Percentiles rank a stretch among this genome's conserved stretches.
These are phyloP conservation scores for Bryoglossum gracile DNA, from an alignment of 495 filamentous ascomycete genomes.

Conservation along the genomic window DNA sequence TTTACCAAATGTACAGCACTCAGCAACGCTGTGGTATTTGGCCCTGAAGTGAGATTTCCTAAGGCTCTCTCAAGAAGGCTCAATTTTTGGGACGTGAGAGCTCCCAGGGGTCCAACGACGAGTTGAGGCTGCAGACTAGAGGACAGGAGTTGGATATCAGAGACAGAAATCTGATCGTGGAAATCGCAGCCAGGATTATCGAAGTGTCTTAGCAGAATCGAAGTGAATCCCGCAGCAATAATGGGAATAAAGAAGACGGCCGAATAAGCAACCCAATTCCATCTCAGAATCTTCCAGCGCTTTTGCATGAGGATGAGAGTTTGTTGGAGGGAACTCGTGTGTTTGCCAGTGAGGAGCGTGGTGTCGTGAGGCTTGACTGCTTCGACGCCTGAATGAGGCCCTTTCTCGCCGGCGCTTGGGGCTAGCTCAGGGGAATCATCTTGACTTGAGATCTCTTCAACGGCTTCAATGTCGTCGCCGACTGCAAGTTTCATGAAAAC, in stretches of 20 bases:
- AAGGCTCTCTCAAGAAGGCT: slow-evolving; percentile 33
- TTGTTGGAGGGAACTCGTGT: slow-evolving; percentile 55
- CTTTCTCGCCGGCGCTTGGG: slow-evolving; percentile 7
- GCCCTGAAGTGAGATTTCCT: slow-evolving; percentile 21
- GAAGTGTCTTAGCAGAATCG: slow-evolving; percentile 56
- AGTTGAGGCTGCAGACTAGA: slow-evolving; percentile 36
- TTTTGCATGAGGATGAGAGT: slow-evolving; percentile 65
- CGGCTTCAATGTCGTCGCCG: slow-evolving; percentile 37
- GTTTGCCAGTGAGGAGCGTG: slow-evolving; percentile 56
- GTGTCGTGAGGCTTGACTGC: background rate
- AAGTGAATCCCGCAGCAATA: slow-evolving; percentile 63
- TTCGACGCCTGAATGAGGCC: background rate
- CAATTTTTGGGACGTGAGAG: slow-evolving; percentile 34
- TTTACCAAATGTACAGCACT: slow-evolving; percentile 44
- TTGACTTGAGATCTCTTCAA: slow-evolving; percentile 4
- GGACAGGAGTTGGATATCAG: slow-evolving; percentile 30
- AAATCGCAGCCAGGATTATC: slow-evolving; percentile 49
- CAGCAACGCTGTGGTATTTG: slow-evolving; percentile 13
- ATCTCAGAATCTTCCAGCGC: slow-evolving; percentile 62
- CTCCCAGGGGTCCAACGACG: slow-evolving; percentile 51
- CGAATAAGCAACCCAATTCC: slow-evolving; percentile 62
- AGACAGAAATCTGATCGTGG: slow-evolving; percentile 29
- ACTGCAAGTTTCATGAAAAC: slow-evolving; percentile 76
- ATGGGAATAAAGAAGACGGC: slow-evolving; percentile 66
- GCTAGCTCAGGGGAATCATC: background rate